Evolutionary conservation across 164 flowering plant species (phyloP), one percentile per base, ranked within the genome.

Genomic region (Tetrastigma voinierianum): DNA sequence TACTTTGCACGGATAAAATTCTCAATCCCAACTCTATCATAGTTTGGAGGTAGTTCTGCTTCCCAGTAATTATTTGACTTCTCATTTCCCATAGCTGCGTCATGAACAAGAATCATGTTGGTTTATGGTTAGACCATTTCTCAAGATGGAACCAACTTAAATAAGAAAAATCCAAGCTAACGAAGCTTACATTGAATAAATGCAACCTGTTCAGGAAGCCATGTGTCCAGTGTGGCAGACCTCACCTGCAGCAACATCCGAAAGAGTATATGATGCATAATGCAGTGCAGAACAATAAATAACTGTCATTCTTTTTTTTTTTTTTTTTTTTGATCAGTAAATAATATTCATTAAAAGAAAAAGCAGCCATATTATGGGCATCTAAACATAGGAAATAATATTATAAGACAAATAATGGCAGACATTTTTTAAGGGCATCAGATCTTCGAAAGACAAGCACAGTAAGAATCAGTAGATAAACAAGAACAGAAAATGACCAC

Each of bases 121-220:
- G 10, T 3, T 25, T 53, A 18, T 43, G 24, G 12, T 40, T 40
- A 58, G 46, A 46, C 7, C 55, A 32, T 53, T 19, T 23, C 17
- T 12, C 16, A 47, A 43, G 20, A 9, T 21, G 17, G 9, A 12
- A 19, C 15, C 17, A 51, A n/a, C 43, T 15, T 48, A 18, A 45
- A 17, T 4, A 46, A 52, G 2, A 8, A 53, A 23, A 40, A 43
- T 17, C 2, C 46, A 21, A 59, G 23, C 46, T 6, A 65, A 5
- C 21, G 16, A 71, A 32, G 23, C 95, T 78, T 82, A 91, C 97
- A 84, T 58, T 90, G 92, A 77, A 92, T 88, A 72, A 88, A 92
- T n/a, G 94, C 90, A 80, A 92, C 94, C 84, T 92, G 97, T 76
- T 92, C 97, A 3, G 97, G 97, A 65, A 92, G 97, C 97, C 97